Percentiles rank a stretch among this genome's conserved stretches.
Conservation (phyloP, 2,329 filamentous ascomycete genomes). For the Scopulariopsis brevicaulis region DNA sequence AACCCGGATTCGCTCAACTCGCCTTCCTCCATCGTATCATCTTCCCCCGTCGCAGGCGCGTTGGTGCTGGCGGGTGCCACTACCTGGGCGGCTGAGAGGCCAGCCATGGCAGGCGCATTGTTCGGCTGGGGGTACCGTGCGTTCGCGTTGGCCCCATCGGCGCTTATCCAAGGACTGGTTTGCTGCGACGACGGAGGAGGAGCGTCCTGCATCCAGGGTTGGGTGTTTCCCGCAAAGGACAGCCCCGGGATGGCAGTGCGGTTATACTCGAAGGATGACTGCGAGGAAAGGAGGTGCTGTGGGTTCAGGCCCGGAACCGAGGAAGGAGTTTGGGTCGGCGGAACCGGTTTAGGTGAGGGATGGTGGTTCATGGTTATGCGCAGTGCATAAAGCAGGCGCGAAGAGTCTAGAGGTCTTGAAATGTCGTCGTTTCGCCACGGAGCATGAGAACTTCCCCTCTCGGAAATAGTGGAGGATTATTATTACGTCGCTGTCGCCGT, state of each 20-base stretch:
- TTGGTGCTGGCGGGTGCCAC: not conserved
- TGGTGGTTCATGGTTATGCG: not conserved
- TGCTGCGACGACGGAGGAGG: not conserved
- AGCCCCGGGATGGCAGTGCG: constrained; percentile 21
- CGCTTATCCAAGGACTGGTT: not conserved
- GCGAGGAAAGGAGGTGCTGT: not conserved
- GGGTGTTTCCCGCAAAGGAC: constrained; percentile 2
- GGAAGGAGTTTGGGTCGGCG: not conserved
- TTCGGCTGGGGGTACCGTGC: not conserved
- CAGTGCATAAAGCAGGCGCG: not conserved
- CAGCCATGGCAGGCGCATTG: not conserved
- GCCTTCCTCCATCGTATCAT: constrained; percentile 49
- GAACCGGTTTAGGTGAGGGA: not conserved
- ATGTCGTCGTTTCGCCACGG: not conserved
- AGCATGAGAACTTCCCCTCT: not conserved
- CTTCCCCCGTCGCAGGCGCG: not conserved
- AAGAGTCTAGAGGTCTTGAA: not conserved
- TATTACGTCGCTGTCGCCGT: not conserved
- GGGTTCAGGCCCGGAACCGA: not conserved
- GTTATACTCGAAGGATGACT: constrained; percentile 12
- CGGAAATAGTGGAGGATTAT: too few relatives aligned
- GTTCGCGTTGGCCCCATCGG: not conserved
- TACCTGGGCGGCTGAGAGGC: not conserved
- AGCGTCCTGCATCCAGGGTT: not conserved
- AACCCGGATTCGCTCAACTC: constrained; percentile 63